These are phyloP conservation scores for Alternaria atra DNA, from an alignment of 2,329 filamentous ascomycete genomes.

Conservation along the genomic window DNA sequence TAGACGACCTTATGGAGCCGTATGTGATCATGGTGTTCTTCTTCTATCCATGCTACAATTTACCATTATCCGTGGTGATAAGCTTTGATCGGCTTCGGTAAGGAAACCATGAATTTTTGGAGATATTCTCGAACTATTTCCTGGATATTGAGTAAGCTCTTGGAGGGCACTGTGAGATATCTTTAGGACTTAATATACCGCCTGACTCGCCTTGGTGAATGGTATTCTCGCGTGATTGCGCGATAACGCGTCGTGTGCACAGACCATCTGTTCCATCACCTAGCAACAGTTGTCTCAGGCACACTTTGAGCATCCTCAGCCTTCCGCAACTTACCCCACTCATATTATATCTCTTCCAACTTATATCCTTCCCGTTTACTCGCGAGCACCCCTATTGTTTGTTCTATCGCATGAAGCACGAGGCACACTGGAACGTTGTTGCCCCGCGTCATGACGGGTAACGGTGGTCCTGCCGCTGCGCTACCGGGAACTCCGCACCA, in stretches of 20 bases:
- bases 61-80: background rate
- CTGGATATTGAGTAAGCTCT: background rate
- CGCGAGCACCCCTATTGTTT: background rate
- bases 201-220: conserved; percentile 5
- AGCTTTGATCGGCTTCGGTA: background rate
- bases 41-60: background rate
- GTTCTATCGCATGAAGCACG: background rate
- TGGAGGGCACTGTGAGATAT: background rate
- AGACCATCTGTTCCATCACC: conserved; percentile 14
- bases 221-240: conserved; percentile 32
- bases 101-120: background rate
- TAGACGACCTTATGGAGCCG: conserved; percentile 36
- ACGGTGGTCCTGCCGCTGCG: conserved; percentile 9
- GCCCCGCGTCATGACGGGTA: conserved; percentile 14
- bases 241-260: conserved; percentile 26
- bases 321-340: conserved; percentile 11
- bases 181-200: too few species aligned
- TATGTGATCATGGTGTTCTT: conserved; percentile 15
- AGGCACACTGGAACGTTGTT: background rate
- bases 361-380: background rate
- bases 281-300: conserved; percentile 35
- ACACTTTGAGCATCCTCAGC: conserved; percentile 23
- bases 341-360: background rate
- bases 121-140: background rate
- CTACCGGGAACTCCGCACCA: conserved; percentile 27